These are phyloP conservation scores for Jasminum sambac DNA, from an alignment of 257 asterid species.

Conservation along the genomic window DNA sequence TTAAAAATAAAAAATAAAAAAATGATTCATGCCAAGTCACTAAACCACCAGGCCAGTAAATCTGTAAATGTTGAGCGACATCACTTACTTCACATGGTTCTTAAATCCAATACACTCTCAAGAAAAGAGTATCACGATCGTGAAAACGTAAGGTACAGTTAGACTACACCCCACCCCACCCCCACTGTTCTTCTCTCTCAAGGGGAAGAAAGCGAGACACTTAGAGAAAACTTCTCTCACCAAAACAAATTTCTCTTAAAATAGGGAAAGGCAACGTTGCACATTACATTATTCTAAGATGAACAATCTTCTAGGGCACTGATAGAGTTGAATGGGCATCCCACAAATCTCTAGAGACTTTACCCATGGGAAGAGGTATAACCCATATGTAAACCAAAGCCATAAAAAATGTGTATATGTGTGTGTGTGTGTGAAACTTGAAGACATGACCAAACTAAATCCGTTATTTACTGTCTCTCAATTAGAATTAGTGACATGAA, in stretches of 20 bases:
- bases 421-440: too few species aligned
- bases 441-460: neutral
- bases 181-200: too few species aligned
- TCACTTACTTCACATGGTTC: neutral
- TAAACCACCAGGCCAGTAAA: neutral
- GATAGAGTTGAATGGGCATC: neutral
- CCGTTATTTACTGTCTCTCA: conserved; percentile 15
- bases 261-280: too few species aligned
- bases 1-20: too few species aligned
- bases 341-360: neutral
- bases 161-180: too few species aligned
- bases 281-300: neutral
- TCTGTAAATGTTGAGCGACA: neutral
- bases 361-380: neutral
- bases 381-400: neutral
- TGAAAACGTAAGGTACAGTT: too few species aligned
- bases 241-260: too few species aligned
- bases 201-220: too few species aligned
- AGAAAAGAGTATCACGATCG: too few species aligned
- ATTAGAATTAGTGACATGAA: conserved; percentile 23
- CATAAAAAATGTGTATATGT: neutral
- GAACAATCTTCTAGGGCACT: neutral
- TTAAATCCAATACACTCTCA: neutral
- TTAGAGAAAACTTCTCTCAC: too few species aligned
- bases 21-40: neutral